Base-by-base conservation (phyloP, 805 yeast genomes). In the Danielia reshetovae region DNA sequence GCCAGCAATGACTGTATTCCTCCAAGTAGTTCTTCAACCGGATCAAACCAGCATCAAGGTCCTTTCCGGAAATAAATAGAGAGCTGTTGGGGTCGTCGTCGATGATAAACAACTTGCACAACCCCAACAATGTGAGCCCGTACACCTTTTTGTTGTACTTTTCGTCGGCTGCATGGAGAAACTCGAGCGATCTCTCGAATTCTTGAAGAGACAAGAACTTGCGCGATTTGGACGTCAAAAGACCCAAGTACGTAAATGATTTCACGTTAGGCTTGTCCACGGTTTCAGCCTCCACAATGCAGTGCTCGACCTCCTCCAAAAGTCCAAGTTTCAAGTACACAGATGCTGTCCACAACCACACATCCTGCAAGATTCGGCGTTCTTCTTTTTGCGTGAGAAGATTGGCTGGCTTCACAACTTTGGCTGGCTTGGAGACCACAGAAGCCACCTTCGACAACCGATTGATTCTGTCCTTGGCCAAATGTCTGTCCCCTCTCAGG, bases 341-440 rank as follows among this genome's bases (percentile, higher is more conserved):
- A 24, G 72, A 70, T 0, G 87, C 71, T 0, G 85, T 70, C 75
- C 87, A 76, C 32, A 88, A 54, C 96, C 96, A 88, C 16, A 85
- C 51, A 22, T 68, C 67, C 47, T 80, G 86, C 29, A 79, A 52
- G 7, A 77, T 49, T 16, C 30, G 38, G 12, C 18, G 27, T n/a
- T 38, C 43, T 16, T 32, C 31, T 4, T 34, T 18, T 12, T 27
- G n/a, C 27, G 12, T 27, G 4, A 29, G 18, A 9, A 7, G 12
- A 7, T 24, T 4, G 11, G 25, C 32, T 5, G 17, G 9, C 18
- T 29, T 29, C 32, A 25, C 13, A 7, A 22, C 13, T n/a, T 18
- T 18, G 13, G 16, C 16, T 6, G 28, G 7, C 11, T 26, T 26
- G 15, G 18, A 13, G 13, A 14, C 16, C 10, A 14, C 27, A 7